Percentiles rank a stretch among this genome's conserved stretches.
Conservation (phyloP, 176 grass and related monocot genomes). For the Otatea glauca region DNA sequence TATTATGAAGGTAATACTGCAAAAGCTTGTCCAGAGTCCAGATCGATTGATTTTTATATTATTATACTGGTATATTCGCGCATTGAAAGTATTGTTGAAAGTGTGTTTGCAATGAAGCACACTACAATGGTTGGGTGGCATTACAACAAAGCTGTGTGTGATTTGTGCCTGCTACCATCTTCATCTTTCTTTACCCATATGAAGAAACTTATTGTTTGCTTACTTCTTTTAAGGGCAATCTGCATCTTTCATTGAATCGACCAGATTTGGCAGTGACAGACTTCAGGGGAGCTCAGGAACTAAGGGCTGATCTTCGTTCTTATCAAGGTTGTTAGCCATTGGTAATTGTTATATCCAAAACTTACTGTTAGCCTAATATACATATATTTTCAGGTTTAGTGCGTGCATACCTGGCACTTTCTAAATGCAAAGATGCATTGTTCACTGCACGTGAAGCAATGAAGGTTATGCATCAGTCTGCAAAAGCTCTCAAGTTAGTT, state of each 20-base stretch:
- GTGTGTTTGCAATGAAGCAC: slow-evolving; percentile 24
- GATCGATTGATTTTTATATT: neutral
- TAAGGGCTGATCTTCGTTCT: slow-evolving; percentile 91
- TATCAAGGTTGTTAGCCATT: slow-evolving; percentile 72
- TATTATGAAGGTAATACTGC: slow-evolving; percentile 92
- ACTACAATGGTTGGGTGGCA: neutral
- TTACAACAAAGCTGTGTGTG: neutral
- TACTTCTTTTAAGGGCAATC: slow-evolving; percentile 67
- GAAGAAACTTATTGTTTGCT: slow-evolving; percentile 31
- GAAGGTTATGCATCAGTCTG: slow-evolving; percentile 98
- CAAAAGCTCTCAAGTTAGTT: slow-evolving; percentile 97
- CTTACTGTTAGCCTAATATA: slow-evolving; percentile 4
- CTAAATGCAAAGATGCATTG: slow-evolving; percentile 93
- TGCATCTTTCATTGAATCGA: slow-evolving; percentile 82
- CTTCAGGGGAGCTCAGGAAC: slow-evolving; percentile 93
- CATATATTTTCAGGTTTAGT: slow-evolving; percentile 68
- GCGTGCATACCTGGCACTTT: slow-evolving; percentile 84
- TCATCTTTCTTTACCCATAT: neutral
- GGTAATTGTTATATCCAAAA: slow-evolving; percentile 24
- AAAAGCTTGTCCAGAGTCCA: slow-evolving; percentile 20
- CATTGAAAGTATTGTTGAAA: slow-evolving; percentile 23
- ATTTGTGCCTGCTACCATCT: slow-evolving; percentile 12
- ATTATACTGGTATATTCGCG: slow-evolving; percentile 4
- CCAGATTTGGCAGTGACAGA: slow-evolving; percentile 89
- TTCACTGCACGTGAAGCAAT: slow-evolving; percentile 95